Evolutionary conservation across 1,284 basidiomycete species (phyloP), one percentile per base, ranked within the genome.

Genomic region (Inonotus obliquus): DNA sequence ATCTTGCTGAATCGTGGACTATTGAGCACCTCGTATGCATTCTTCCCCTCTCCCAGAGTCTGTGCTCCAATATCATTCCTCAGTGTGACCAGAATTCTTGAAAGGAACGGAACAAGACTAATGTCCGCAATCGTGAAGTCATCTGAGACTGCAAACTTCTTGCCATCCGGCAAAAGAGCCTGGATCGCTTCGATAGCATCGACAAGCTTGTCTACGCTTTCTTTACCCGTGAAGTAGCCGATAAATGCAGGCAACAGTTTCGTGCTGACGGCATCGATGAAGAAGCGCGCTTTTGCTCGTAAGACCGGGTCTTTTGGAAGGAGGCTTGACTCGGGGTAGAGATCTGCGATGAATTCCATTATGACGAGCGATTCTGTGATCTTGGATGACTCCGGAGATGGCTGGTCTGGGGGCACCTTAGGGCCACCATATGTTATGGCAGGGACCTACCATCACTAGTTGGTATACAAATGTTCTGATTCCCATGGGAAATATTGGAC

Each of bases 291-390:
- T 58, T 78, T 75, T 4, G 86, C 86, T 19, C 82, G 80, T 9
- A 71, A 67, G 27, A 84, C 76, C 0, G 84, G 82, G 67, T 85
- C 79, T 7, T 74, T 69, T 0, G 85, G 83, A 13, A 86, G 75
- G 19, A 86, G 74, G 2, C 67, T 65, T 0, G 76, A 73, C 14
- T 75, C 67, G 0, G 80, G 82, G 68, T 72, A 80, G 54, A 83
- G 69, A 66, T 87, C 84, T 6, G 81, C 81, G 62, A 86, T 66
- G 72, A 87, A 85, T 69, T 87, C 84, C 59, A 87, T 72, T 58
- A 87, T 76, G 37, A 87, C 77, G 48, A 81, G 76, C 1, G 84
- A 86, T 68, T 89, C 86, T 29, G 81, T 76, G 60, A 89, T 71
- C 71, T 86, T 87, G 56, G 70, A 64, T 0, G 35, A 57, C 13